Conservation (phyloP, 805 yeast genomes). For the Candida silvatica region DNA sequence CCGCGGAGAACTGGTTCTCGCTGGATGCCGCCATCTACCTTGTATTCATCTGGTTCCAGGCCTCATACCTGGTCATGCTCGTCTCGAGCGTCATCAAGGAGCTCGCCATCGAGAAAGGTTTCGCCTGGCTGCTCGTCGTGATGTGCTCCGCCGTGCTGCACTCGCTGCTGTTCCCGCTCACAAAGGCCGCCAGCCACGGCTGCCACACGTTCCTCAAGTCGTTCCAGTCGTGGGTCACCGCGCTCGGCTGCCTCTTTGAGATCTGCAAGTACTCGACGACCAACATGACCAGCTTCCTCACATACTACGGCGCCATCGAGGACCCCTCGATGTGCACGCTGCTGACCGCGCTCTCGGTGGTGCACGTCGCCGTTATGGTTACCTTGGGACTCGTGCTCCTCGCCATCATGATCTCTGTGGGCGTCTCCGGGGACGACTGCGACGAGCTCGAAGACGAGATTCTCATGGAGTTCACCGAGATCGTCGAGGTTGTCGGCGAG, state of each 20-base stretch:
- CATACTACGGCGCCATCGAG: slow-evolving; percentile 4
- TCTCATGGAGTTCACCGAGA: neutral
- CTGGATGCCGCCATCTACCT: neutral
- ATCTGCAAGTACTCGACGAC: slow-evolving; percentile 16
- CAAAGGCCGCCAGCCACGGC: neutral
- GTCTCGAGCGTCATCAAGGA: slow-evolving; percentile 1
- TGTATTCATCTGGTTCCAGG: slow-evolving; percentile 2
- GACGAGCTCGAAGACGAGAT: neutral
- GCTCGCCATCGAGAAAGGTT: slow-evolving; percentile 1
- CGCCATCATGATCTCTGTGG: slow-evolving; percentile 10
- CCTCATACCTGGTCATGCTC: neutral
- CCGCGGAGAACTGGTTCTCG: neutral
- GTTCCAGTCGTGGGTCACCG: slow-evolving; percentile 13
- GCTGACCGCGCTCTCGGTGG: neutral
- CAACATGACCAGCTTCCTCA: slow-evolving; percentile 10
- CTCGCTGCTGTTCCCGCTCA: slow-evolving; percentile 2
- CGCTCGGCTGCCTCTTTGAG: slow-evolving; percentile 16
- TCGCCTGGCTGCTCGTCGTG: slow-evolving; percentile 1
- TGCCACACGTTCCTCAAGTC: slow-evolving; percentile 2
- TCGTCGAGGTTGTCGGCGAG: neutral
- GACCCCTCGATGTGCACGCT: neutral
- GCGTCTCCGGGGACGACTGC: neutral
- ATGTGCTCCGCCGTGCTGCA: slow-evolving; percentile 1
- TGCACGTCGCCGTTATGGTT: slow-evolving; percentile 11
- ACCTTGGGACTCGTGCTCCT: slow-evolving; percentile 11